A percentile compares a stretch with the other conserved stretches of the same genome.
These are phyloP conservation scores for Xylaria arbuscula DNA, from an alignment of 2,329 filamentous ascomycete species.

Conservation along the genomic window DNA sequence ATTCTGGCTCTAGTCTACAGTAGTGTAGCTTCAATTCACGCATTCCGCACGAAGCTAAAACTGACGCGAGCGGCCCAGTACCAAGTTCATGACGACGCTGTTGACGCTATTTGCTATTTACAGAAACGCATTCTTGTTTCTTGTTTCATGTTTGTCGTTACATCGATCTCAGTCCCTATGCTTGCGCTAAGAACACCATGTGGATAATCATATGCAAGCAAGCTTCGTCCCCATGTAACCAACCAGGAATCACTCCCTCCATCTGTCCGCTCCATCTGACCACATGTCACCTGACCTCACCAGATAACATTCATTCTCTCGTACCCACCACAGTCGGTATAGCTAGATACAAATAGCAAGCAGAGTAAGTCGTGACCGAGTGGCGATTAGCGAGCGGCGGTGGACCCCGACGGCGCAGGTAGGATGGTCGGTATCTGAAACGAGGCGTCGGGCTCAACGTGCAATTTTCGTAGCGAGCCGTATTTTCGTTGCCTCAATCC, in stretches of 20 bases:
- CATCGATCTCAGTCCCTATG: neutral
- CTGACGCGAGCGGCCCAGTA: slow-evolving; percentile 23
- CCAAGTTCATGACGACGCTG: neutral
- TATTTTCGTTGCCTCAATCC: neutral
- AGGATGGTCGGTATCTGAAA: slow-evolving; percentile 4
- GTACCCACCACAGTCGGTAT: neutral
- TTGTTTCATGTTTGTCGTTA: slow-evolving; percentile 22
- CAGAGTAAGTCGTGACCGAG: neutral
- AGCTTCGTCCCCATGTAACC: slow-evolving; percentile 1
- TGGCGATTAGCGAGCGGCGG: slow-evolving; percentile 12
- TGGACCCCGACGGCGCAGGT: slow-evolving; percentile 1
- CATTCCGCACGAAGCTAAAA: slow-evolving; percentile 22
- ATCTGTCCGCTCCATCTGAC: neutral
- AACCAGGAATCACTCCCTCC: neutral
- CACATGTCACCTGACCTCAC: slow-evolving; percentile 11
- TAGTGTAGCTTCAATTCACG: neutral
- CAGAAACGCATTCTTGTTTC: slow-evolving; percentile 21
- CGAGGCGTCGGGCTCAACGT: neutral
- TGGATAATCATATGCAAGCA: neutral
- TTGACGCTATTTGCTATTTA: slow-evolving; percentile 13
- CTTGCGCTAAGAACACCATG: neutral
- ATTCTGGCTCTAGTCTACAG: neutral
- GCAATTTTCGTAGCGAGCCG: neutral
- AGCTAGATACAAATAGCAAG: neutral
- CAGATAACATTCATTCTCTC: neutral